Percentiles rank a stretch among this genome's conserved stretches.
phyloP scores from a whole-genome alignment of 169 alveolate species.

The Plasmodium gonderi region DNA sequence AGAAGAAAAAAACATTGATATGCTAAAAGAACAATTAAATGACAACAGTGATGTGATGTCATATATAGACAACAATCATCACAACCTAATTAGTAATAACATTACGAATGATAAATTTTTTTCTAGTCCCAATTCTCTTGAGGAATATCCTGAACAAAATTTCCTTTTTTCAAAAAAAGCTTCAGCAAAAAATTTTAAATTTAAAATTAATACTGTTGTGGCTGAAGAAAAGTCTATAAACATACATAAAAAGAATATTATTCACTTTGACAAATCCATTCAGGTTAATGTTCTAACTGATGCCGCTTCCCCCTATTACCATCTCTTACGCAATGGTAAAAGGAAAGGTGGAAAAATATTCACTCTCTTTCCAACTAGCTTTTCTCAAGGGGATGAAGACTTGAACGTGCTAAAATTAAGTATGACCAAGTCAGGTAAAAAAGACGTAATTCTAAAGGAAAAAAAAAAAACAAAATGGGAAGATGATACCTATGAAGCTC shows the following conservation, averaged over 20 bases:
- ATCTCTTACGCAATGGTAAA: neutral
- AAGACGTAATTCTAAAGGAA: neutral
- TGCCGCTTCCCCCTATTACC: neutral
- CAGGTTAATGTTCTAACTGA: slow-evolving; percentile 31
- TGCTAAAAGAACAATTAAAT: neutral
- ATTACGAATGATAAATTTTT: neutral
- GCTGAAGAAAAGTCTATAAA: slow-evolving; percentile 26
- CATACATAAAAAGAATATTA: slow-evolving; percentile 1
- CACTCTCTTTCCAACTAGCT: neutral
- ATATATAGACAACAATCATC: neutral
- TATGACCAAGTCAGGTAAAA: neutral
- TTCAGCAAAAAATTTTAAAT: slow-evolving; percentile 51
- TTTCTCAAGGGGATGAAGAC: neutral
- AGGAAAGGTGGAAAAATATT: neutral
- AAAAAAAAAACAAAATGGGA: neutral
- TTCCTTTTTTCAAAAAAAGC: slow-evolving; percentile 28
- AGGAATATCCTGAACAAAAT: slow-evolving; percentile 19
- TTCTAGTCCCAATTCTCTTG: slow-evolving; percentile 6
- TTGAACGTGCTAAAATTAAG: neutral
- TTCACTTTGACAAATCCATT: slow-evolving; percentile 51
- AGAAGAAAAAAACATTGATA: neutral
- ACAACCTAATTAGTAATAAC: neutral
- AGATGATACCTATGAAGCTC: neutral
- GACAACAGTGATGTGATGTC: neutral
- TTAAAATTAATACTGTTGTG: slow-evolving; percentile 10